Percentiles rank a stretch among this genome's conserved stretches.
Evolutionary conservation across 129 eudicot genomes (phyloP).

Genomic region (Flaveria trinervia): DNA sequence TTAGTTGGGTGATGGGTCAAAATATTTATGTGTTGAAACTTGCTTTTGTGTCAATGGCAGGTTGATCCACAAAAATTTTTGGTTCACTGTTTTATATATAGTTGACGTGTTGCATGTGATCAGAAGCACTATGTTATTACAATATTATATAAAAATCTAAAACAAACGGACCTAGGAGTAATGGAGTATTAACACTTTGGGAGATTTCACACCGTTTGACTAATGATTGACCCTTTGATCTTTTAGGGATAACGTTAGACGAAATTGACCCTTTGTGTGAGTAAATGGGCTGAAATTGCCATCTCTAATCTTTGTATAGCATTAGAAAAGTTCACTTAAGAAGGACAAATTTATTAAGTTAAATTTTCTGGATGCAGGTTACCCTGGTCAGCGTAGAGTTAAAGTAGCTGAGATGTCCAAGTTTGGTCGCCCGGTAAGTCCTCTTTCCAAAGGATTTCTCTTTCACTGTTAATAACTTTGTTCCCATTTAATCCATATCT

Average conservation of each 20-base stretch:
- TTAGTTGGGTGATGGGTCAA: neutral
- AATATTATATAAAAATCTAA: neutral
- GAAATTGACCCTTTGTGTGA: neutral
- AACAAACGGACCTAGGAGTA: neutral
- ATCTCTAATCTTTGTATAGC: neutral
- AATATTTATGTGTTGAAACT: neutral
- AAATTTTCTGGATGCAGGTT: slow-evolving; percentile 42
- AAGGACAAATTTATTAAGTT: slow-evolving; percentile 20
- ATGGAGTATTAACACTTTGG: neutral
- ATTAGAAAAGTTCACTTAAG: neutral
- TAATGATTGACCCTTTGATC: neutral
- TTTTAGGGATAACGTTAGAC: neutral
- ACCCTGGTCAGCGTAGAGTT: slow-evolving; percentile 68
- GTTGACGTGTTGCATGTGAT: neutral
- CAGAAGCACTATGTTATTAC: neutral
- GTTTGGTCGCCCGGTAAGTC: slow-evolving; percentile 85
- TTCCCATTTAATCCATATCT: neutral
- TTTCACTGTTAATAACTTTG: slow-evolving; percentile 7
- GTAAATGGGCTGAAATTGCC: slow-evolving; percentile 7
- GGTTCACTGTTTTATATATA: neutral
- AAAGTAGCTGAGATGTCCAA: slow-evolving; percentile 74
- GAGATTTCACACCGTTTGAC: neutral
- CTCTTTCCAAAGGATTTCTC: neutral
- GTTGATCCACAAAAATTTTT: neutral
- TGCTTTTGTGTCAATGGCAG: neutral